A percentile compares a stretch with the other conserved stretches of the same genome.
Conservation (phyloP, 208 protist genomes). For the Leishmania braziliensis region DNA sequence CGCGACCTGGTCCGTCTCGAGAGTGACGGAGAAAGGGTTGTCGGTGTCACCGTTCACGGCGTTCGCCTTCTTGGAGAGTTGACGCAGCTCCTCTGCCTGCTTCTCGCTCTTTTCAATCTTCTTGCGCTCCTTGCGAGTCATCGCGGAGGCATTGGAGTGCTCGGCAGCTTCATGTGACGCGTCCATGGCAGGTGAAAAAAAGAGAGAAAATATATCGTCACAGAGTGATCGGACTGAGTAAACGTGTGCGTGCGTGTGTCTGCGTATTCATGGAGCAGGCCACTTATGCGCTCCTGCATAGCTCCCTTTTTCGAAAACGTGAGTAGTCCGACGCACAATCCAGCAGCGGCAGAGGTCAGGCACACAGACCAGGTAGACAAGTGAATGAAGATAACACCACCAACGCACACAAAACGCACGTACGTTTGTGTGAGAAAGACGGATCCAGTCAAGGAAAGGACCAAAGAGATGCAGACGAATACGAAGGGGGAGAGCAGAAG, state of each 20-base stretch:
- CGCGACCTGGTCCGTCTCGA: constrained; percentile 54
- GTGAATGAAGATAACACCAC: not conserved
- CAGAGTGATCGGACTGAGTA: not conserved
- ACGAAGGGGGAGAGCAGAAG: not conserved
- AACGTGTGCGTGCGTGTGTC: not conserved
- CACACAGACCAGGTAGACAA: not conserved
- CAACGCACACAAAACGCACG: not conserved
- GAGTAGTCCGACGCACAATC: too few species aligned
- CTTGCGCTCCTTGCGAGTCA: constrained; percentile 80
- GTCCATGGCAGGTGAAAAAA: not conserved
- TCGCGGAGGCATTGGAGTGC: not conserved
- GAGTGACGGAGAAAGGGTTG: constrained; percentile 83
- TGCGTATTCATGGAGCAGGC: not conserved
- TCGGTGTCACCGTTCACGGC: constrained; percentile 68
- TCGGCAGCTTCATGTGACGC: constrained; percentile 2
- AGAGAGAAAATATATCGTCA: not conserved
- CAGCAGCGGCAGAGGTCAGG: not conserved
- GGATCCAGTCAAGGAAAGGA: not conserved
- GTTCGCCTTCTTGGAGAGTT: constrained; percentile 55
- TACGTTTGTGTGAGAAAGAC: not conserved
- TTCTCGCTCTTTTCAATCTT: constrained; percentile 63
- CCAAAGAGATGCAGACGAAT: not conserved
- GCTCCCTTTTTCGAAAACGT: not conserved
- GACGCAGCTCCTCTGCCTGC: constrained; percentile 54
- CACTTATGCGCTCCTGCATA: not conserved